Base-by-base conservation (phyloP, 495 filamentous ascomycete genomes). In the Hapsidospora chrysogenum region DNA sequence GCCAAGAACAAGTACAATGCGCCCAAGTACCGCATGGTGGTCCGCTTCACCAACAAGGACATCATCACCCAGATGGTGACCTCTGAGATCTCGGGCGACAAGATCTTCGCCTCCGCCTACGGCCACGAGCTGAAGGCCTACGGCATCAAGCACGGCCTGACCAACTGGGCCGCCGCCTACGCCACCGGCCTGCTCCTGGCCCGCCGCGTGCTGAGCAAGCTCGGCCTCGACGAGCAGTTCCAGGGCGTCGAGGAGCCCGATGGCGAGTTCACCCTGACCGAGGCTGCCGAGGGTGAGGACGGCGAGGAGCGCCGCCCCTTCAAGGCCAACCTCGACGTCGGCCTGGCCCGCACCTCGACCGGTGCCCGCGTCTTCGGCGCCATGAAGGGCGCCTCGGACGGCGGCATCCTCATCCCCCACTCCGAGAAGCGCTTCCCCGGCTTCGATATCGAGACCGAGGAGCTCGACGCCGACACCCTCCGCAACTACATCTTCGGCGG, bases 1-100 rank as follows among this genome's bases (percentile, higher is more conserved):
- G 89, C 89, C 64, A 99, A 96, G 85, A 96, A 96, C 83, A 96
- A 96, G 76, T 97, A 95, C 80, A 89, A 86, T 63, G 80, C 87
- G 32, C 87, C 89, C 60, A 99, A 99, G 73, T 95, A 99, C 77
- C 81, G 89, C 57, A 80, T 99, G 56, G 89, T 99, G 39, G 87
- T 99, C 56, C 87, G 89, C 61, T 99, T 99, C 82, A 95, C 92
- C 75, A 96, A 96, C 76, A 80, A 83, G 58, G 89, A 97, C 68
- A 92, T 99, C 71, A 76, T 99, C 68, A 75, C 74, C 62, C 89
- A 99, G 68, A 89, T 99, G 63, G 72, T 96, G 62, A 81, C 72
- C 60, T 92, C 92, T 31, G 89, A 99, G 70, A 80, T 99, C 68
- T 73, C 68, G 51, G 89, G 89, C 50, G 89, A 99, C 76, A 96